Evolutionary conservation across 257 asterid genomes (phyloP), one percentile per base, ranked within the genome.

Genomic region (Parsonsia alboflavescens): DNA sequence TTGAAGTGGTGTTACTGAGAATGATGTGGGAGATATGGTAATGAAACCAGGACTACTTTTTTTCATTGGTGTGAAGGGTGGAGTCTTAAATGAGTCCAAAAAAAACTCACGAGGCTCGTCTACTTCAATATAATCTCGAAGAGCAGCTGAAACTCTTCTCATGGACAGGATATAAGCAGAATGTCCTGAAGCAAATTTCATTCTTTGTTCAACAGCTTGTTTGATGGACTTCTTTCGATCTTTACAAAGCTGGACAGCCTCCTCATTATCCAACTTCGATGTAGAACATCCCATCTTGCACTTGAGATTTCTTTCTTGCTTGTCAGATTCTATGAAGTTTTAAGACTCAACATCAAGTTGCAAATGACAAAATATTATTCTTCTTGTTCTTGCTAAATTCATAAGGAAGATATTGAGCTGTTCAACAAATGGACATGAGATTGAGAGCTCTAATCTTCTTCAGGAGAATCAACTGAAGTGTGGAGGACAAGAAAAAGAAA

Each of bases 241-340:
- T 81, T 90, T 90, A 74, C 99, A 94, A 70, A 94, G 93, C 85
- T 82, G 88, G 71, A 94, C 96, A 9, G 91, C 89, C 69, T 92
- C 99, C 83, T 92, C 99, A 79, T 92, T 88, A 78, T 94, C 99
- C 86, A 94, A 80, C 80, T 92, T 94, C 19, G 99, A 94, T 44
- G 88, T 77, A 61, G 99, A 94, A 80, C 99, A 94, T 85, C 99
- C 99, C 99, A 94, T 92, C 70, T 85, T 89, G 77, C 45, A 52
- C 65, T 75, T 53, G 33, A 36, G 53, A 48, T 74, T 72, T 62
- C 36, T 71, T 72, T 66, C 71, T 44, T 44, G 15, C 74, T 73
- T 39, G 50, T 41, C 19, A 36, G 22, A 2, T 77, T 78, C 77
- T 84, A 82, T 42, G 90, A 85, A 61, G 80, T 83, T 75, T 86